Evolutionary conservation across 2,329 filamentous ascomycete species (phyloP).

Genomic region (Colletotrichum musicola): DNA sequence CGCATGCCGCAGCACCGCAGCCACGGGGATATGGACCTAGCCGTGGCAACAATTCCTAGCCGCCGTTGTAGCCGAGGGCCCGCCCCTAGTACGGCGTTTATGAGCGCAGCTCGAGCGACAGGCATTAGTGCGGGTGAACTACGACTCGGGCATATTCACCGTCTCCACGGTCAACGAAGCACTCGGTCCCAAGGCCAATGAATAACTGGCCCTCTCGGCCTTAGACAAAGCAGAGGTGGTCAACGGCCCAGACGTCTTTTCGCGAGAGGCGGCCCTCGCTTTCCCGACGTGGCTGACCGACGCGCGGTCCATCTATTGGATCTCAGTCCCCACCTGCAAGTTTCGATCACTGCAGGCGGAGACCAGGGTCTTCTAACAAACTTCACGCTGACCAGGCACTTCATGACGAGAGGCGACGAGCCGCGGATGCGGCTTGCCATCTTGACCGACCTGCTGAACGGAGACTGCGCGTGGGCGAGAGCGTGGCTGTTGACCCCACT

Average conservation of each 20-base stretch:
- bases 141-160: slow-evolving; percentile 19
- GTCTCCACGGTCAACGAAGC: slow-evolving; percentile 2
- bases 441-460: slow-evolving; percentile 3
- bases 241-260: background rate
- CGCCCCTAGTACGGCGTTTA: background rate
- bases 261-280: background rate
- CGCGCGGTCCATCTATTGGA: slow-evolving; percentile 22
- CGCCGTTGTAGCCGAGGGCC: background rate
- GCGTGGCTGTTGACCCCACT: slow-evolving; percentile 13
- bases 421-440: slow-evolving; percentile 1
- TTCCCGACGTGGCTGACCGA: slow-evolving; percentile 25
- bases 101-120: slow-evolving; percentile 19
- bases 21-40: slow-evolving; percentile 12
- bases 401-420: background rate
- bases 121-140: slow-evolving; percentile 10
- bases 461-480: slow-evolving; percentile 18
- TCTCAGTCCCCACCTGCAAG: no score
- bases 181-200: background rate
- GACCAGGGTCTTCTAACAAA: slow-evolving; percentile 3
- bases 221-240: no score
- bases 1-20: background rate
- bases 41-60: slow-evolving; percentile 13
- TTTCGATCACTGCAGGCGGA: no score
- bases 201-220: background rate
- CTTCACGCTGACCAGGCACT: background rate